Evolutionary conservation across 225 moss, liverwort and hornwort species (phyloP), one percentile per base, ranked within the genome.

Genomic region (Lunularia cruciata): DNA sequence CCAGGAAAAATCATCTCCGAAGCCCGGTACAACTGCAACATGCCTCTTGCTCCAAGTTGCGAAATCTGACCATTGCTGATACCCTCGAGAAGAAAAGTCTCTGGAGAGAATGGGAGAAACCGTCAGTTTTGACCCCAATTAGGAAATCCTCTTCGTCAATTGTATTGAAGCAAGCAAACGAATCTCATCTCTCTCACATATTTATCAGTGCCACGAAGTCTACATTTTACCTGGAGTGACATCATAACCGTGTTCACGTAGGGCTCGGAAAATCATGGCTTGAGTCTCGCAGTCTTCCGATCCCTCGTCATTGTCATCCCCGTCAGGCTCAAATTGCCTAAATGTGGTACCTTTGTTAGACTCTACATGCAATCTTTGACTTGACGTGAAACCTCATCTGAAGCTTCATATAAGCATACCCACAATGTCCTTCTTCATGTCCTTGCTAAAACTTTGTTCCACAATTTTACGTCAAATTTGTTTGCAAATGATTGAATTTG

Each of bases 21-120:
- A 71, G 71, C 71, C 60, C 60, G 59, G 35, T 71, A 59, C 8
- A 71, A 45, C 25, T 71, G 71, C 57, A 71, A 33, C 71, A 71
- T 60, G 34, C 71, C 71, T 30, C 71, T 46, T 15, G 60, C 45
- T 59, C 71, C 59, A 61, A 71, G 59, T 27, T 59, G 32, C 46
- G 46, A 60, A 32, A 71, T 40, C 48, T 71, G 60, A 34, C 58
- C 60, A 35, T 60, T 49, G 27, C 53, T 67, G 22, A 67, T 67
- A 3, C 60, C 71, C 26, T 71, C 71, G 3, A 69, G 55, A 55
- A 57, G 56, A 57, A 69, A 55, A 40, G 54, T 69, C 2, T 69
- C 69, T 69, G 43, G n/a, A 52, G 51, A 52, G 12, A 36, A n/a
- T 11, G 3, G 15, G 47, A n/a, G 32, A 33, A 1, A 38, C 10